phyloP scores from a whole-genome alignment of 306 rosid species.

The Cucumis sativus region Cucumber_9930_V3 NC_026656.2:22472001-22472500 shows the following conservation, averaged over 20 bases:
- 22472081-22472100: conserved; percentile 69
- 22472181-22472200: neutral
- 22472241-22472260: conserved; percentile 74
- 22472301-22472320: conserved; percentile 93
- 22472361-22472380: neutral
- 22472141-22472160: neutral
- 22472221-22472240: conserved; percentile 52
- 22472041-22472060: conserved; percentile 53
- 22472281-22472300: conserved; percentile 95
- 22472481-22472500: conserved; percentile 89
- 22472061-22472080: conserved; percentile 48
- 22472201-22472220: conserved; percentile 63
- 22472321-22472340: conserved; percentile 10
- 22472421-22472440: conserved; percentile 67
- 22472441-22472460: conserved; percentile 46
- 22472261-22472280: conserved; percentile 91
- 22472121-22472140: conserved; percentile 31
- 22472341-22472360: neutral
- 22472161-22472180: neutral
- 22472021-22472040: conserved; percentile 33
- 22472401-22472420: conserved; percentile 51
- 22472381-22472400: neutral
- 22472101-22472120: conserved; percentile 88
- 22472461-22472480: conserved; percentile 93
- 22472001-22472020: conserved; percentile 2